Percentiles rank a stretch among this genome's conserved stretches.
Conservation (phyloP, 345 rosid species). For the Salix udensis region DNA sequence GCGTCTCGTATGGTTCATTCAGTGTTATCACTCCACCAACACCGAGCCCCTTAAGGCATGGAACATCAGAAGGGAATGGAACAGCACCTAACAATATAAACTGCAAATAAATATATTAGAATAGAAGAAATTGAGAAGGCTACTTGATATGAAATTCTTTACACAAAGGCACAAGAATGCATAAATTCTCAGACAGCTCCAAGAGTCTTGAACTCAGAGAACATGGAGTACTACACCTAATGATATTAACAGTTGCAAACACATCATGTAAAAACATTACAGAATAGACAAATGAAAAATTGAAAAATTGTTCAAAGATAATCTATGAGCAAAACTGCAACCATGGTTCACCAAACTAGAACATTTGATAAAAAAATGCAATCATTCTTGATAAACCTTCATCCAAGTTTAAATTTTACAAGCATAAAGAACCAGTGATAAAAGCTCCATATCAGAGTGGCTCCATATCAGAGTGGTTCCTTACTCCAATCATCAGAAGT, state of each 20-base stretch:
- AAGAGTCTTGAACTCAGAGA: background rate
- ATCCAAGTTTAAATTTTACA: background rate
- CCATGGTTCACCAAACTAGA: background rate
- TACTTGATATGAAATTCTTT: background rate
- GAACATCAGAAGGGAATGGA: conserved; percentile 35
- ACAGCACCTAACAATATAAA: conserved; percentile 35
- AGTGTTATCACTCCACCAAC: conserved; percentile 32
- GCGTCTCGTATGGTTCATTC: conserved; percentile 31
- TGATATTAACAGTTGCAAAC: background rate
- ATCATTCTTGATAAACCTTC: background rate
- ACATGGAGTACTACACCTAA: background rate
- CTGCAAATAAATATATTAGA: conserved; percentile 7
- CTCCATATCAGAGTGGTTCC: background rate
- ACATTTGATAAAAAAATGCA: background rate
- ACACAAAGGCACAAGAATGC: background rate
- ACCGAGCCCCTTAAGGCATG: conserved; percentile 29
- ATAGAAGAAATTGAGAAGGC: background rate
- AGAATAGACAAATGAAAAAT: background rate
- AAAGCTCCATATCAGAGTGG: background rate
- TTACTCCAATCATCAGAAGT: background rate
- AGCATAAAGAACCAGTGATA: background rate
- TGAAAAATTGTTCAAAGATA: background rate
- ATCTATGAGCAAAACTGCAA: background rate
- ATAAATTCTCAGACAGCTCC: background rate
- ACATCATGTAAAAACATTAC: background rate